These are phyloP conservation scores for Ogataea pini DNA, from an alignment of 805 yeast genomes.

Conservation along the genomic window DNA sequence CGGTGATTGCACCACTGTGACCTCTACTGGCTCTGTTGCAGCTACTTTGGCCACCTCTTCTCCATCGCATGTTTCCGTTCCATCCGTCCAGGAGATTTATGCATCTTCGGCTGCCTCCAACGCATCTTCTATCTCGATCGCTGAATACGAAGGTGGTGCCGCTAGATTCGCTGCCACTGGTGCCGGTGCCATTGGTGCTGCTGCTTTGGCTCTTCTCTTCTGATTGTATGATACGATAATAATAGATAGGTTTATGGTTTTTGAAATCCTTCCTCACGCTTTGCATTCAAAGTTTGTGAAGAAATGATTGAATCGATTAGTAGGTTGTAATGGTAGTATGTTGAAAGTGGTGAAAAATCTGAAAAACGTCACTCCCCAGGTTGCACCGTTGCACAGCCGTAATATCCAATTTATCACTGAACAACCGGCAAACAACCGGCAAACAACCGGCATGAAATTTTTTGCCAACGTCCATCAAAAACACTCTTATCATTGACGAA, in stretches of 20 bases:
- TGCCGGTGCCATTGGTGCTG: constrained; percentile 32
- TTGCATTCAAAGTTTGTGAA: no score
- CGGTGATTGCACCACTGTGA: constrained; percentile 12
- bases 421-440: no score
- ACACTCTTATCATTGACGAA: no score
- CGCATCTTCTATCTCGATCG: constrained; percentile 14
- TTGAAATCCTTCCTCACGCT: neutral
- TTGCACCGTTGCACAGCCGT: no score
- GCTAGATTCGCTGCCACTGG: constrained; percentile 22
- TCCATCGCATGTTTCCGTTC: neutral
- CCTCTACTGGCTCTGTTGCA: constrained; percentile 10
- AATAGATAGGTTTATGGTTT: constrained; percentile 5
- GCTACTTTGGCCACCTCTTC: constrained; percentile 4
- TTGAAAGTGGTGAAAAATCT: no score
- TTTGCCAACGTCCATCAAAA: no score
- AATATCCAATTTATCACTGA: no score
- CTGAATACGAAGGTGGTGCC: constrained; percentile 24
- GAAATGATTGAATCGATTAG: no score
- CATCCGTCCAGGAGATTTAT: constrained; percentile 1
- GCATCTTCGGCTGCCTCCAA: constrained; percentile 11
- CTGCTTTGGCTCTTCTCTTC: constrained; percentile 32
- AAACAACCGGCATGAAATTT: no score
- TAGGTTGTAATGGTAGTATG: no score
- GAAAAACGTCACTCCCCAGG: no score
- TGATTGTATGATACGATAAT: constrained; percentile 8